Base-by-base conservation (phyloP, 306 rosid species). In the Cucurbita argyrosperma region DNA sequence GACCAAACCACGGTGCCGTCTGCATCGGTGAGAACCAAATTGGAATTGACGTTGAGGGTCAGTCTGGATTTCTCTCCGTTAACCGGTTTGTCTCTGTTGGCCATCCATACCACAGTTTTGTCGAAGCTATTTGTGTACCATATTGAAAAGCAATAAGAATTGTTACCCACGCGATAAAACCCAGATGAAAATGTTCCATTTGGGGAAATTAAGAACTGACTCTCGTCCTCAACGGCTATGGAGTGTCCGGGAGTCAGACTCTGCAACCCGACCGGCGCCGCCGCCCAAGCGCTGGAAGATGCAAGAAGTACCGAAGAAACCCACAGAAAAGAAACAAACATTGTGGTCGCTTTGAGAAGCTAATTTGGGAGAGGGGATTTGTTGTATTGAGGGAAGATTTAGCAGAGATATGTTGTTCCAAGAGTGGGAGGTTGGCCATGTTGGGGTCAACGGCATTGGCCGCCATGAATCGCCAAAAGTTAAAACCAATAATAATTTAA, bases 21-120 rank as follows among this genome's bases (percentile, higher is more conserved):
- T 0, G 82, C 85, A 37, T 81, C 85, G 4, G 70, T 3, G 0
- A 77, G 46, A n/a, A 77, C 43, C 60, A 77, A 49, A 6, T 61
- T 42, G 38, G 76, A 75, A 52, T 60, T 23, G 40, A 14, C 14
- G 38, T 35, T 63, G 59, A 77, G 71, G 14, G 80, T 43, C 11
- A 77, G 38, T 61, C 4, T 71, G 10, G 80, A 77, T n/a, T 26
- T 46, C 55, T 52, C n/a, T 1, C 80, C 80, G 30, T 77, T 69
- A 18, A 77, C 76, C 5, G 80, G 80, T 7, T 43, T 35, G 55
- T 77, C 80, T 18, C 71, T 15, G 52, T 77, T 77, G 0, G 76
- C 76, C 80, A 70, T 77, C 80, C 80, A 77, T 1, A 70, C 80
- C 0, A 77, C 71, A 2, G 76, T 71, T 70, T 16, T 55, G 1